These are phyloP conservation scores for Chenopodium formosanum DNA, from an alignment of 148 eudicot genomes.

Conservation along the genomic window DNA sequence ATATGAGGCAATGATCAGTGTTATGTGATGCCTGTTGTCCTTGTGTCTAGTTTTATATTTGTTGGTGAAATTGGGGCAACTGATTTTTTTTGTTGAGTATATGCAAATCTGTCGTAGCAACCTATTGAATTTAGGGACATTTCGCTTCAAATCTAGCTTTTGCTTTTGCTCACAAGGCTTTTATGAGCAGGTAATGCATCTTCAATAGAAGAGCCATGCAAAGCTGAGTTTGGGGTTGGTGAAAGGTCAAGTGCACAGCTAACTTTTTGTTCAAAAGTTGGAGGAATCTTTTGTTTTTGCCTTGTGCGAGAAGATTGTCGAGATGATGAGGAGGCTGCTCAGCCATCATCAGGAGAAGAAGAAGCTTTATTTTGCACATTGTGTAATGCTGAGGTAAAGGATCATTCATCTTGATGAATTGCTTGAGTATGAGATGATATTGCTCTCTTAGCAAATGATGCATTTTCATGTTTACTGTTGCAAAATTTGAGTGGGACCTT, in stretches of 20 bases:
- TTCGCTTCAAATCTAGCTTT: not conserved
- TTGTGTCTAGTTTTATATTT: not conserved
- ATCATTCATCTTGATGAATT: not conserved
- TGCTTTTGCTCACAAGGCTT: not conserved
- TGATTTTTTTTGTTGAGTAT: not conserved
- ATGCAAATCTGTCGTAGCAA: not conserved
- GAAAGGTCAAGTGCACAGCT: conserved; percentile 35
- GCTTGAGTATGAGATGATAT: conserved; percentile 5
- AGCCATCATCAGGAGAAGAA: conserved; percentile 62
- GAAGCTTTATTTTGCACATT: conserved; percentile 89
- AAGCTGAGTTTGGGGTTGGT: conserved; percentile 36
- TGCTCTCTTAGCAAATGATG: not conserved
- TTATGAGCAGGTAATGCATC: conserved; percentile 49
- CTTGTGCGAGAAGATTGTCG: conserved; percentile 80
- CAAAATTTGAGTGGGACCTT: not conserved
- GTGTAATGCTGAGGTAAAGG: conserved; percentile 90
- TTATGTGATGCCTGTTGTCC: conserved; percentile 1
- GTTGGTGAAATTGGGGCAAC: not conserved
- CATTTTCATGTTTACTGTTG: not conserved
- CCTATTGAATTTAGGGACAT: not conserved
- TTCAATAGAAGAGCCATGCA: conserved; percentile 54
- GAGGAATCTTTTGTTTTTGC: conserved; percentile 65
- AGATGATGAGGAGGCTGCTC: conserved; percentile 58
- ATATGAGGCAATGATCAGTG: not conserved
- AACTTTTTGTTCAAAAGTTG: conserved; percentile 53